Evolutionary conservation across 345 rosid species (phyloP), one percentile per base, ranked within the genome.

Genomic region (Corymbia maculata): DNA sequence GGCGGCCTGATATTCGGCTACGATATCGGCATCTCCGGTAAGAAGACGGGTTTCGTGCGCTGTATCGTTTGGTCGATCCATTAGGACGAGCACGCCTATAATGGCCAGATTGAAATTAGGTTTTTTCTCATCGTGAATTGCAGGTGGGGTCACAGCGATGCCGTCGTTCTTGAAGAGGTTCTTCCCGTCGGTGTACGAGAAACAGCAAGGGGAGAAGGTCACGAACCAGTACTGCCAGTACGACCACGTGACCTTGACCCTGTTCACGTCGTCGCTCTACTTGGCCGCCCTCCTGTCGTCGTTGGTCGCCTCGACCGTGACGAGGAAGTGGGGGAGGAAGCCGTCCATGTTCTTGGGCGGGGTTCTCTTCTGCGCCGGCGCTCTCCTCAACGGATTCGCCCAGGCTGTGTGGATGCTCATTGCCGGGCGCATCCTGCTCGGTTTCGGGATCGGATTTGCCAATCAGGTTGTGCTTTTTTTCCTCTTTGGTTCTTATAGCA

Each of bases 1-100:
- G 99, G 99, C 1, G 99, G 99, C 88, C 93, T 97, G 91, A 97
- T 97, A 91, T 97, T 97, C 52, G 99, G 99, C 24, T 97, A 97
- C 57, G 99, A 97, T 89, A 95, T 97, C 26, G 99, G 99, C 24
- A 97, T 97, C 66, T 97, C 99, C 9, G 98, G 99, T 97, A 90
- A 19, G 14, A 19, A 6, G 28, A 75, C 19, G 82, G 82, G 82
- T 75, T 75, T 19, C 75, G 75, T 14, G 30, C 17, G 15, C n/a
- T 3, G 32, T 64, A 36, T 36, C n/a, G 1, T 64, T n/a, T 28
- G 75, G 30, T 64, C 0, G 15, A n/a, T 64, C 42, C 42, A 3
- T 64, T 36, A 13, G 42, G 30, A 64, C 75, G 13, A 64, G 8
- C 36, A 6, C n/a, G 75, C 75, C n/a, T 64, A 36, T 17, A 21